These are phyloP conservation scores for Spizellomyces punctatus DNA, from an alignment of 192 early-diverging fungal species.

Conservation along the genomic window DNA sequence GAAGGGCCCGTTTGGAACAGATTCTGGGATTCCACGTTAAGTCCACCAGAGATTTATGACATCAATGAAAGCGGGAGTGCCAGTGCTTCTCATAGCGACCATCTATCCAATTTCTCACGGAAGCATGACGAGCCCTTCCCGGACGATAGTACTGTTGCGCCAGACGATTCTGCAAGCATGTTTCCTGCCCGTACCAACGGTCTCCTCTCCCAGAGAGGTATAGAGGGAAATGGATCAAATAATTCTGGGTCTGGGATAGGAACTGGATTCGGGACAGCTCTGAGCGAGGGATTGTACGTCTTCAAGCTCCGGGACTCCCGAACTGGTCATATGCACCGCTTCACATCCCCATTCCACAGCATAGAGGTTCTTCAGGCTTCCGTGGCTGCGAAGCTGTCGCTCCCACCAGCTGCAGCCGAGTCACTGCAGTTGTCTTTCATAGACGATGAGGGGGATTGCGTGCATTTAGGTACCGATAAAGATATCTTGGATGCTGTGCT, in stretches of 20 bases:
- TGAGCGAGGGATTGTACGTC: constrained; percentile 23
- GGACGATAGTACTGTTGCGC: constrained; percentile 20
- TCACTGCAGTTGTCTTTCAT: constrained; percentile 55
- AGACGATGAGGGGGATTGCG: constrained; percentile 90
- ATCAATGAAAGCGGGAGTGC: not conserved
- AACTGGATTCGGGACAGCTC: constrained; percentile 6
- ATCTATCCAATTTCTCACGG: not conserved
- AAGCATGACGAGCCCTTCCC: not conserved
- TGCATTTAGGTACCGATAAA: constrained; percentile 73
- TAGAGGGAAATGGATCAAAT: not conserved
- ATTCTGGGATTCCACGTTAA: constrained; percentile 48
- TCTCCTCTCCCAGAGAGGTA: not conserved
- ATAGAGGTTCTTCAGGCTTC: not conserved
- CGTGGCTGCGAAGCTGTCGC: constrained; percentile 6
- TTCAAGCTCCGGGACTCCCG: constrained; percentile 41
- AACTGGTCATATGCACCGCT: constrained; percentile 37
- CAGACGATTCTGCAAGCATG: constrained; percentile 30
- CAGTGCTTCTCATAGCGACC: not conserved
- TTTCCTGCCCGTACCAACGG: constrained; percentile 5
- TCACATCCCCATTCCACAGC: constrained; percentile 31
- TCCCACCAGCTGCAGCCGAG: not conserved
- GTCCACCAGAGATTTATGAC: not conserved
- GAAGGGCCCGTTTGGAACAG: constrained; percentile 51
- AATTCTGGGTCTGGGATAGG: not conserved
- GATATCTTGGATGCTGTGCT: constrained; percentile 85